Percentiles rank a stretch among this genome's conserved stretches.
These are phyloP conservation scores for Tuber aestivum DNA, from an alignment of 495 filamentous ascomycete genomes.

Conservation along the genomic window DNA sequence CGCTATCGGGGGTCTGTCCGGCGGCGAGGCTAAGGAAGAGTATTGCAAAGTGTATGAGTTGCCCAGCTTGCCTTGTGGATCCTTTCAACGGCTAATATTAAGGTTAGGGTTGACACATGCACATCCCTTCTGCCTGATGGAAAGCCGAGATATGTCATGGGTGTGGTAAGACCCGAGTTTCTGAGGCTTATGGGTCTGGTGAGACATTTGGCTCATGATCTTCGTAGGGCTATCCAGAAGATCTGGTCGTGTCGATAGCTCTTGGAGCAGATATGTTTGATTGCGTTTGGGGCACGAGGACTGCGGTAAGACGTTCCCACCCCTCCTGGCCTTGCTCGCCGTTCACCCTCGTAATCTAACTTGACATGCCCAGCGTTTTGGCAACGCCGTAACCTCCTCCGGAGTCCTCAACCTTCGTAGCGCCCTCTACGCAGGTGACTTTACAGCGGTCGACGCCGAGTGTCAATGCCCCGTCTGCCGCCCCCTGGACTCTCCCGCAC, in stretches of 20 bases:
- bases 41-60: conserved; percentile 50
- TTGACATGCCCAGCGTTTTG: conserved; percentile 58
- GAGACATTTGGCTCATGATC: conserved; percentile 20
- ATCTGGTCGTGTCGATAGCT: conserved; percentile 83
- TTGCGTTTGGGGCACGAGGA: conserved; percentile 96
- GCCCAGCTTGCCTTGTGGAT: neutral
- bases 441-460: conserved; percentile 70
- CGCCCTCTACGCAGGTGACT: conserved; percentile 69
- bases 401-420: conserved; percentile 80
- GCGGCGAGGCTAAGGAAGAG: conserved; percentile 67
- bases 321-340: conserved; percentile 28
- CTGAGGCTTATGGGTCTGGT: neutral
- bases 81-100: conserved; percentile 11
- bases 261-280: conserved; percentile 99
- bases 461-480: conserved; percentile 77
- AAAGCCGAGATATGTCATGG: conserved; percentile 97
- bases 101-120: conserved; percentile 68
- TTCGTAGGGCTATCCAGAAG: conserved; percentile 77
- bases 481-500: conserved; percentile 45
- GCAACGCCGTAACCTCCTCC: conserved; percentile 76
- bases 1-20: conserved; percentile 89
- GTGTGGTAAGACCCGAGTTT: conserved; percentile 57
- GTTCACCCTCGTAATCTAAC: conserved; percentile 4
- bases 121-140: conserved; percentile 76
- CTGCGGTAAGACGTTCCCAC: conserved; percentile 51